Percentiles rank a stretch among this genome's conserved stretches.
Conservation (phyloP, 495 filamentous ascomycete genomes). For the Hypoxylon cercidicola region DNA sequence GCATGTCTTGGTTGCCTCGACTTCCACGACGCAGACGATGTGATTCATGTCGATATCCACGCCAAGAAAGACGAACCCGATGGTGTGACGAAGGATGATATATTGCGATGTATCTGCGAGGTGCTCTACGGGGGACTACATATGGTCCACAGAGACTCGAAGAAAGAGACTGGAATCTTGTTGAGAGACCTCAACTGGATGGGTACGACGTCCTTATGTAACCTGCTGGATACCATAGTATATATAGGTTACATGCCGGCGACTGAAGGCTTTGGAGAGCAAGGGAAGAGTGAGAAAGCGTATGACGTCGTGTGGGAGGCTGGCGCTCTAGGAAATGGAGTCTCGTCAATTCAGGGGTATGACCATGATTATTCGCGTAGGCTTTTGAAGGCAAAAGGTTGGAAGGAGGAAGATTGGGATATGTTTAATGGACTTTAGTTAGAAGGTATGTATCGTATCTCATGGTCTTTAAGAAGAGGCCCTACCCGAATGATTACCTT, state of each 20-base stretch:
- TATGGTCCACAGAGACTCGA: neutral
- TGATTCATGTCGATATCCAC: slow-evolving; percentile 9
- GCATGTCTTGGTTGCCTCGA: slow-evolving; percentile 12
- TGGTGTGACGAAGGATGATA: slow-evolving; percentile 19
- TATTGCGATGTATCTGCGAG: slow-evolving; percentile 5
- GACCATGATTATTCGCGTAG: neutral
- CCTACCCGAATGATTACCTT: no score
- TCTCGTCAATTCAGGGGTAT: slow-evolving; percentile 4
- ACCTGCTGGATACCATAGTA: slow-evolving; percentile 9
- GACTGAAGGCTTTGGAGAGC: neutral
- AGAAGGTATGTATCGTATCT: no score
- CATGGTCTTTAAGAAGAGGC: no score
- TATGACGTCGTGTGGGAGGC: slow-evolving; percentile 9
- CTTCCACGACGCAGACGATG: slow-evolving; percentile 1
- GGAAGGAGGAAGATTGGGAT: slow-evolving; percentile 6
- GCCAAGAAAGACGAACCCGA: slow-evolving; percentile 15
- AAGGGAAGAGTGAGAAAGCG: neutral
- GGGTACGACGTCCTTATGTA: neutral
- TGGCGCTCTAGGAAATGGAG: neutral
- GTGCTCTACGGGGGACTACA: slow-evolving; percentile 10
- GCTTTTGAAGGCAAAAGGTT: slow-evolving; percentile 5
- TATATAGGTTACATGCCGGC: slow-evolving; percentile 13
- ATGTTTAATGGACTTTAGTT: neutral
- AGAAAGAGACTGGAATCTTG: slow-evolving; percentile 1
- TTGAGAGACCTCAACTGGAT: slow-evolving; percentile 6